phyloP scores from a whole-genome alignment of 805 yeast genomes.

The Hanseniaspora mollemarum region DNA sequence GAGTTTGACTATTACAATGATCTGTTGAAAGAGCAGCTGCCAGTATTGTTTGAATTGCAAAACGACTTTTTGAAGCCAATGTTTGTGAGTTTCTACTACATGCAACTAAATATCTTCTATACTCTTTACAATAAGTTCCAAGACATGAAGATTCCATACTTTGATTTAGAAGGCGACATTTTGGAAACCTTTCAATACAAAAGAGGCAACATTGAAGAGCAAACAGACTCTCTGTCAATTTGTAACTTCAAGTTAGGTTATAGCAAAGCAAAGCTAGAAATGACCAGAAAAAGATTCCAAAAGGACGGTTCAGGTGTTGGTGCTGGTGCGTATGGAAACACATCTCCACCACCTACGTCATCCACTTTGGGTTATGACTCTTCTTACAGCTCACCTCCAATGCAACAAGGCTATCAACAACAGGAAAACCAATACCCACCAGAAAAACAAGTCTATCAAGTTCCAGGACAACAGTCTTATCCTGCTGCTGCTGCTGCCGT shows the following conservation, averaged over 20 bases:
- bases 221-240: constrained; percentile 76
- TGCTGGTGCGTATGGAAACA: constrained; percentile 17
- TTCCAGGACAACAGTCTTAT: background rate
- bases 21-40: constrained; percentile 82
- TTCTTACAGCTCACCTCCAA: background rate
- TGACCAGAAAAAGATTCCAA: constrained; percentile 66
- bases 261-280: constrained; percentile 72
- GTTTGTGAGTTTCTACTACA: constrained; percentile 86
- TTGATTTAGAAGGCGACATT: constrained; percentile 75
- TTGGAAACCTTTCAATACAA: constrained; percentile 66
- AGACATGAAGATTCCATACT: constrained; percentile 93
- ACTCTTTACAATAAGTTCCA: constrained; percentile 84
- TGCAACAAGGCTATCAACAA: background rate
- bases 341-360: constrained; percentile 16
- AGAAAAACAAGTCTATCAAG: constrained; percentile 9
- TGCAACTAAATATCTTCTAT: constrained; percentile 95
- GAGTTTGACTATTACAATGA: constrained; percentile 94
- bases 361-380: background rate
- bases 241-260: constrained; percentile 85
- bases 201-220: constrained; percentile 85
- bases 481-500: background rate
- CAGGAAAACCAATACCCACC: background rate
- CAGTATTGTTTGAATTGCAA: constrained; percentile 75
- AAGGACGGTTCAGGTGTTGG: constrained; percentile 32
- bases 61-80: constrained; percentile 86